Evolutionary conservation across 2,329 filamentous ascomycete species (phyloP).

Genomic region (Arthroderma sp.): DNA sequence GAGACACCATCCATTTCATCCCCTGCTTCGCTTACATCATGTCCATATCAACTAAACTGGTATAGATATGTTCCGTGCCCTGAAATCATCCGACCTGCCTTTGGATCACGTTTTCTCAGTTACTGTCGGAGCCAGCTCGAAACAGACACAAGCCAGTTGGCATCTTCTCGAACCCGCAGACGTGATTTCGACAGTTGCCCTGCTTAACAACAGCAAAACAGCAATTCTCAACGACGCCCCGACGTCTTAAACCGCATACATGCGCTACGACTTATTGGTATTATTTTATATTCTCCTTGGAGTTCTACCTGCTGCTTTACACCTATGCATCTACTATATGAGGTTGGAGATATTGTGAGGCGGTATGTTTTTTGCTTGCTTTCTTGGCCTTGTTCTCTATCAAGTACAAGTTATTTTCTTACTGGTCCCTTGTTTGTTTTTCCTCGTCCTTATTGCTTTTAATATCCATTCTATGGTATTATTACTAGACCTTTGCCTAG

Average conservation of each 20-base stretch:
- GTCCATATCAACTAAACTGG: slow-evolving; percentile 11
- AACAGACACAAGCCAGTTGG: slow-evolving; percentile 82
- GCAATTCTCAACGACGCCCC: background rate
- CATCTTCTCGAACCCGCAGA: slow-evolving; percentile 80
- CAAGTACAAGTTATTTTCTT: background rate
- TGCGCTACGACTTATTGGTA: background rate
- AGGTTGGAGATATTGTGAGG: background rate
- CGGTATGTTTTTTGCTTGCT: background rate
- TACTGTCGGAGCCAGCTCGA: slow-evolving; percentile 81
- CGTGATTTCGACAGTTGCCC: slow-evolving; percentile 56
- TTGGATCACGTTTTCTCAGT: slow-evolving; percentile 70
- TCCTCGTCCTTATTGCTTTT: background rate
- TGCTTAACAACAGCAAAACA: slow-evolving; percentile 38
- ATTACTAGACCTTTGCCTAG: background rate
- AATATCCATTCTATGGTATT: background rate
- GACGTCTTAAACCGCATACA: background rate
- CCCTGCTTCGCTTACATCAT: background rate
- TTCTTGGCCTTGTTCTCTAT: background rate
- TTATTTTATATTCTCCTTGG: background rate
- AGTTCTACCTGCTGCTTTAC: background rate
- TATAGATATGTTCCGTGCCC: slow-evolving; percentile 65
- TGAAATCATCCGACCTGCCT: slow-evolving; percentile 47
- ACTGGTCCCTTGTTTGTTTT: background rate
- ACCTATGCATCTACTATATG: background rate
- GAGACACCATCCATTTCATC: background rate